Evolutionary conservation across 1,284 basidiomycete species (phyloP), one percentile per base, ranked within the genome.

Genomic region (Pseudozyma thailandica): DNA sequence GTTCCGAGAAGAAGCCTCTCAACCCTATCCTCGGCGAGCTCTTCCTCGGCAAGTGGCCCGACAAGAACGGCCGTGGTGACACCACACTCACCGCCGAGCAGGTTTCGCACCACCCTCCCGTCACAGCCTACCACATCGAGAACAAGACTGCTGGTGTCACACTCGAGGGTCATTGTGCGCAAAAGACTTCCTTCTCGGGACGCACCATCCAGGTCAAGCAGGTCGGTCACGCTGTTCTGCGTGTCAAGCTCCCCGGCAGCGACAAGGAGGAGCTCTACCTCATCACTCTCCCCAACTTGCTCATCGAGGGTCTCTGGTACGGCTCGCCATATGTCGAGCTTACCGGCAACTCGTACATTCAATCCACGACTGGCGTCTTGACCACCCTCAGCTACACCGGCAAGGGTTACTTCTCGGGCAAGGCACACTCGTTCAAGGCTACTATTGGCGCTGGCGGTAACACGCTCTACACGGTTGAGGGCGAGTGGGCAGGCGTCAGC

Each of bases 1-100:
- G 94, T 9, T 93, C 92, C 2, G 94, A 97, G 87, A 98, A 98
- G 87, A 98, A 92, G 84, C 94, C 94, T 9, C 87, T 98, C 63
- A 98, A 98, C 83, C 94, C 94, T 33, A 92, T 95, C 13, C 90
- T 98, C 26, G 94, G 94, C 84, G 84, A 85, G 82, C 86, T 94
- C 37, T 98, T 98, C 86, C 93, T 94, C 74, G 95, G 95, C 46
- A 84, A 86, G 64, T 98, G 95, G 94, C 91, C 93, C 1, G 90
- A 91, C 80, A 85, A 86, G 69, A 85, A 89, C 64, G 89, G 88
- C n/a, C 89, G 90, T 21, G 92, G 92, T n/a, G 88, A 91, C 83
- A 94, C 92, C 15, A 86, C 87, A 44, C 88, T 98, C 27, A 87
- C 91, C 35, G 92, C 95, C n/a, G 95, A 98, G 85, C 95, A 98